Conservation (phyloP, 2,329 filamentous ascomycete species). For the Verticillium tricorpus region DNA sequence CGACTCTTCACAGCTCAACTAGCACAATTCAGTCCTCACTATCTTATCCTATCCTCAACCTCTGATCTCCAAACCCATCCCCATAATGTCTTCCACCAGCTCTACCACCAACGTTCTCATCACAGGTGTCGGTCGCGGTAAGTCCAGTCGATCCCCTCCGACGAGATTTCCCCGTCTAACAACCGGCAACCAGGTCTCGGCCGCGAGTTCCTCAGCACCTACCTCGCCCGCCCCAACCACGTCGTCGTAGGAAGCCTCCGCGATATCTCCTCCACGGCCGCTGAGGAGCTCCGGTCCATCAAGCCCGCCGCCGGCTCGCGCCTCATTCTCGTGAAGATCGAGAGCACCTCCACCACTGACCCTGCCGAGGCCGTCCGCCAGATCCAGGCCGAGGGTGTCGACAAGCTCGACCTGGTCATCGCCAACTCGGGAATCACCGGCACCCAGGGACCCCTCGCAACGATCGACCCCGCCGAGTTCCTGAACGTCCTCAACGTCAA, state of each 20-base stretch:
- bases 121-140: background rate
- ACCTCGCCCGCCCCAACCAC: constrained; percentile 50
- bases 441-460: constrained; percentile 22
- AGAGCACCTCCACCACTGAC: constrained; percentile 28
- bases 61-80: no score
- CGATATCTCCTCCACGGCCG: constrained; percentile 18
- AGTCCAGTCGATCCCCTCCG: background rate
- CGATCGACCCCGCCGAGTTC: constrained; percentile 30
- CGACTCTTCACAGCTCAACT: background rate
- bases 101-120: background rate
- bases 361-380: constrained; percentile 25
- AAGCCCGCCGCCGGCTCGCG: constrained; percentile 26
- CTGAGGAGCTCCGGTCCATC: constrained; percentile 25
- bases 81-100: background rate
- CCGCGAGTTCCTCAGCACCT: constrained; percentile 24
- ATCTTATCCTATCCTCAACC: background rate
- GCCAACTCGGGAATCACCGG: constrained; percentile 44
- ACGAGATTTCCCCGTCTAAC: constrained; percentile 20
- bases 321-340: constrained; percentile 38
- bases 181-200: constrained; percentile 23
- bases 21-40: no score
- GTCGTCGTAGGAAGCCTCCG: constrained; percentile 35
- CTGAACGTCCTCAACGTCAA: constrained; percentile 36
- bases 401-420: constrained; percentile 43
- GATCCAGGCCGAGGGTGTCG: constrained; percentile 27